A percentile compares a stretch with the other conserved stretches of the same genome.
phyloP scores from a whole-genome alignment of 805 yeast genomes.

The Cyberlindnera mrakii region DNA sequence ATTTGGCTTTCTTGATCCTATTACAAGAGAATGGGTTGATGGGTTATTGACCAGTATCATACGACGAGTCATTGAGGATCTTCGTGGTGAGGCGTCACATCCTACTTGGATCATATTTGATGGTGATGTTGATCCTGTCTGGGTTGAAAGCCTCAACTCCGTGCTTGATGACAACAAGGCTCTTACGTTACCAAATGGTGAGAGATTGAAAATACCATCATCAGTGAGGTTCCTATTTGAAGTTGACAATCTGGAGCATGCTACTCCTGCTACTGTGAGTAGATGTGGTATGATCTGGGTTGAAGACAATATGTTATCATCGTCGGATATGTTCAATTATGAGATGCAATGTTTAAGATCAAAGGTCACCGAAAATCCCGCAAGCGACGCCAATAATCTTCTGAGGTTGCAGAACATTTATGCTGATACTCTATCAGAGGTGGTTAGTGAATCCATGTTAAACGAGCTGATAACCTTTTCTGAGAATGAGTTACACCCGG shows the following conservation, averaged over 20 bases:
- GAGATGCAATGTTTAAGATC: constrained; percentile 10
- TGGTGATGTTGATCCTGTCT: constrained; percentile 89
- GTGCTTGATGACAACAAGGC: constrained; percentile 83
- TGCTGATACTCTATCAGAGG: constrained; percentile 2
- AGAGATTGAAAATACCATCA: constrained; percentile 60
- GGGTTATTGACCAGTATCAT: constrained; percentile 71
- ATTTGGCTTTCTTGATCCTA: constrained; percentile 64
- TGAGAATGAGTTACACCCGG: background rate
- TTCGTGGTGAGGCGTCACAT: constrained; percentile 51
- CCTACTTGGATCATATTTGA: constrained; percentile 79
- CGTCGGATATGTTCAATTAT: constrained; percentile 19
- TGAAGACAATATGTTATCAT: constrained; percentile 29
- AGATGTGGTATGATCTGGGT: constrained; percentile 88
- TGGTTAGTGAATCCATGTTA: background rate
- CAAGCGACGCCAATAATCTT: background rate
- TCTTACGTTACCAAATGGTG: constrained; percentile 86
- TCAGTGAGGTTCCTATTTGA: constrained; percentile 72
- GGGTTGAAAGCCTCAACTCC: constrained; percentile 89
- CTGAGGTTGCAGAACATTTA: background rate
- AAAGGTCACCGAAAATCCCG: background rate
- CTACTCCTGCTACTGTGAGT: constrained; percentile 89
- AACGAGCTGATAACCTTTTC: background rate
- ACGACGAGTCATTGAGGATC: constrained; percentile 47
- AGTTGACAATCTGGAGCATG: constrained; percentile 53
- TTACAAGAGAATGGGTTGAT: constrained; percentile 90